phyloP scores from a whole-genome alignment of 2,329 filamentous ascomycete genomes.

The Furcasterigmium furcatum region DNA sequence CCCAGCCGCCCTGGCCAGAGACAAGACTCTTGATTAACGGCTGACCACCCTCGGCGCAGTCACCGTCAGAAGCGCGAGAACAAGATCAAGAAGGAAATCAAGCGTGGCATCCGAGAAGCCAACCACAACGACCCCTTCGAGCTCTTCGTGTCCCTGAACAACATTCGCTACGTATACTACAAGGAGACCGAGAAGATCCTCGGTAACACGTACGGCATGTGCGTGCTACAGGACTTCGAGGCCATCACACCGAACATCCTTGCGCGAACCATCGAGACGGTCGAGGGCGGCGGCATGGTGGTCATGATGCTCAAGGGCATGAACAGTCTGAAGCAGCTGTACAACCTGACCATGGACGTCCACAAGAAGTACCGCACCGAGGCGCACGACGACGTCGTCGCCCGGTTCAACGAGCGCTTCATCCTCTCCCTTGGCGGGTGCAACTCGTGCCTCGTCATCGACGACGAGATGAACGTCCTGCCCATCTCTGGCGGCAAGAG shows the following conservation, averaged over 20 bases:
- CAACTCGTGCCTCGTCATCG: conserved; percentile 89
- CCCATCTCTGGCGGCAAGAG: conserved; percentile 95
- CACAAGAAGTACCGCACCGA: conserved; percentile 96
- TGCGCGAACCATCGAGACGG: conserved; percentile 92
- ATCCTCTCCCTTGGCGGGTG: conserved; percentile 94
- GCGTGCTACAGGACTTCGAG: conserved; percentile 96
- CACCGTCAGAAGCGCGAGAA: conserved; percentile 97
- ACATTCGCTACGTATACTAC: conserved; percentile 99
- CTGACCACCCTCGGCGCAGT: conserved; percentile 36
- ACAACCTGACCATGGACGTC: conserved; percentile 96
- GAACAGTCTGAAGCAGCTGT: conserved; percentile 94
- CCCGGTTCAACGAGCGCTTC: conserved; percentile 96
- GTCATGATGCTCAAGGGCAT: conserved; percentile 91
- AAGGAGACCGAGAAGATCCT: conserved; percentile 99
- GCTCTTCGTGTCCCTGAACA: conserved; percentile 91
- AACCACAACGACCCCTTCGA: conserved; percentile 96
- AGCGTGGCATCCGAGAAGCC: conserved; percentile 85
- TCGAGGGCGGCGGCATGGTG: conserved; percentile 92
- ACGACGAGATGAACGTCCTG: conserved; percentile 95
- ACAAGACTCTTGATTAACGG: too few relatives aligned
- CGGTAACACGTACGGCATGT: conserved; percentile 98
- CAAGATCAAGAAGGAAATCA: conserved; percentile 98
- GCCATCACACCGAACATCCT: conserved; percentile 96
- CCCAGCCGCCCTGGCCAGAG: background rate
- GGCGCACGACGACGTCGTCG: conserved; percentile 90